Evolutionary conservation across 1,284 basidiomycete species (phyloP).

Genomic region (Cronartium quercuum): DNA sequence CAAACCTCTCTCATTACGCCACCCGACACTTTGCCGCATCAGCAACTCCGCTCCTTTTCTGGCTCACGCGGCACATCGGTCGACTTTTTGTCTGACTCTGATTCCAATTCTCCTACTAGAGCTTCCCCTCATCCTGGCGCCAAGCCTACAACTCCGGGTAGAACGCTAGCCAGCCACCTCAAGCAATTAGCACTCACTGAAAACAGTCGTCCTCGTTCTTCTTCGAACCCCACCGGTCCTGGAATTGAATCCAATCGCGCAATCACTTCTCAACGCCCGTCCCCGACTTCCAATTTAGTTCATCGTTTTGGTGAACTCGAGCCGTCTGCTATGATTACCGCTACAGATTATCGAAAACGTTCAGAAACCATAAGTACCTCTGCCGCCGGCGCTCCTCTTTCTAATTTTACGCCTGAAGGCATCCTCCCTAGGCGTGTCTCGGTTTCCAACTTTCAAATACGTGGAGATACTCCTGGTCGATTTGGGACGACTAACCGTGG

Average conservation of each 20-base stretch:
- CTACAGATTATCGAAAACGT: constrained; percentile 21
- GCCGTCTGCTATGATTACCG: not conserved
- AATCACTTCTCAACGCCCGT: not conserved
- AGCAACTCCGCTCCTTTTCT: not conserved
- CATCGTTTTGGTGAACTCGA: not conserved
- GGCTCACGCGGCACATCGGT: not conserved
- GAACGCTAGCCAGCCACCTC: constrained; percentile 8
- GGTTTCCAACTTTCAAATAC: not conserved
- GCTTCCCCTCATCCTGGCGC: constrained; percentile 10
- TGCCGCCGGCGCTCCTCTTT: not conserved
- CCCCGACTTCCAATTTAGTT: not conserved
- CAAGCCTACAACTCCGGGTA: not conserved
- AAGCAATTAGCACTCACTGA: not conserved
- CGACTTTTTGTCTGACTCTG: constrained; percentile 7
- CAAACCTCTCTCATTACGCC: constrained; percentile 20
- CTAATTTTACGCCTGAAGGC: not conserved
- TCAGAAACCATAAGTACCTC: constrained; percentile 14
- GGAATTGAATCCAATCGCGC: not conserved
- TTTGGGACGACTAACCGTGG: not conserved
- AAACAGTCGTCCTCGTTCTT: constrained; percentile 18
- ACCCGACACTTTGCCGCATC: constrained; percentile 14
- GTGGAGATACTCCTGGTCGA: not conserved
- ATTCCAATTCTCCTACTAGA: not conserved
- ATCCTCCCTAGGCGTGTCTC: not conserved
- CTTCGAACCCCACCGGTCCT: constrained; percentile 25